Evolutionary conservation across 768 basidiomycete species (phyloP).

Genomic region (Psilocybe tampanensis): DNA sequence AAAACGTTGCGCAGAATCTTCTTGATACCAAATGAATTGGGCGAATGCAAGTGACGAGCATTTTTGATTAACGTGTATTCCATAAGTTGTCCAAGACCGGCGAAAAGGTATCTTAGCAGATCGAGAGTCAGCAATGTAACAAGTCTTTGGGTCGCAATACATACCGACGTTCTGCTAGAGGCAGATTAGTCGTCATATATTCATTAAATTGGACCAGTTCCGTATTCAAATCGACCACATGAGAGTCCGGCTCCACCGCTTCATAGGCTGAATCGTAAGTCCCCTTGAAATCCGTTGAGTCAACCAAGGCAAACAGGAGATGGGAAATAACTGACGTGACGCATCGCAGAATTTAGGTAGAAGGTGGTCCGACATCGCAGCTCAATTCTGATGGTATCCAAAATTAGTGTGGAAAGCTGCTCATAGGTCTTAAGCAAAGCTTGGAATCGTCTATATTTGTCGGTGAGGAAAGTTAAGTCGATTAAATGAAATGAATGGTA

Average conservation of each 20-base stretch:
- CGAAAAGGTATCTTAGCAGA: constrained; percentile 84
- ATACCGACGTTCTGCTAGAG: constrained; percentile 67
- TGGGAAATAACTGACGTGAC: constrained; percentile 52
- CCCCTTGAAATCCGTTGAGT: constrained; percentile 51
- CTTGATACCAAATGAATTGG: constrained; percentile 76
- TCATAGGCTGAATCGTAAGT: constrained; percentile 84
- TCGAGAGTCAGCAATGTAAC: constrained; percentile 7
- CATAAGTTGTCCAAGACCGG: constrained; percentile 83
- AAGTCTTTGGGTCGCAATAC: neutral
- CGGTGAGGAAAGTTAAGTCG: neutral
- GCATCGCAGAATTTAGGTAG: constrained; percentile 79
- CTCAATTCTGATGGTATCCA: constrained; percentile 88
- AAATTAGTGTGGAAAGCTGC: constrained; percentile 83
- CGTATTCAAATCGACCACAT: constrained; percentile 82
- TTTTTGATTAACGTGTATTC: constrained; percentile 80
- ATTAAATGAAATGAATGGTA: constrained; percentile 14
- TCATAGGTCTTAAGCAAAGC: constrained; percentile 89
- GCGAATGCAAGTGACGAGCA: constrained; percentile 67
- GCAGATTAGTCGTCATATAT: constrained; percentile 60
- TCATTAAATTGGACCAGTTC: constrained; percentile 81
- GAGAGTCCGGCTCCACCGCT: constrained; percentile 88
- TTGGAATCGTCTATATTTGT: constrained; percentile 74
- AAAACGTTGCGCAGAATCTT: constrained; percentile 90
- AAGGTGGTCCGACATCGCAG: constrained; percentile 83
- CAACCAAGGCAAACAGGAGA: neutral